Conservation (phyloP, 2,329 filamentous ascomycete genomes). For the Alternaria tenuissima region DNA sequence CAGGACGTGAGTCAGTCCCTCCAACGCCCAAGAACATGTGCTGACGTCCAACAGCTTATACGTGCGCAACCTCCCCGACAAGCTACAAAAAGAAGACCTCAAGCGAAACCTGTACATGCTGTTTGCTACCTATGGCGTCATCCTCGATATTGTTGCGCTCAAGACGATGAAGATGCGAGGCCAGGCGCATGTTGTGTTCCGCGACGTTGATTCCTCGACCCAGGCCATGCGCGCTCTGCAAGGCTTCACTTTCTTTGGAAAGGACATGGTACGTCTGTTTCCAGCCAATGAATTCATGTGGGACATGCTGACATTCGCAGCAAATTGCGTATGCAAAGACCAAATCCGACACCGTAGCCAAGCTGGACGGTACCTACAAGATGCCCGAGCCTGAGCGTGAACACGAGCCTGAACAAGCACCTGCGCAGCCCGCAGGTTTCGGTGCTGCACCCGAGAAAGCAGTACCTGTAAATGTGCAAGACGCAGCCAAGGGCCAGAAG, state of each 20-base stretch:
- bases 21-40: constrained; percentile 8
- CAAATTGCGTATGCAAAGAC: constrained; percentile 90
- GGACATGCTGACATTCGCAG: constrained; percentile 56
- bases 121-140: constrained; percentile 91
- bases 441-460: constrained; percentile 41
- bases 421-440: constrained; percentile 56
- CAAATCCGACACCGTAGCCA: constrained; percentile 86
- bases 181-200: constrained; percentile 91
- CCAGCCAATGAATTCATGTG: background rate
- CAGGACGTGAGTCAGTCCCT: constrained; percentile 41
- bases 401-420: constrained; percentile 28
- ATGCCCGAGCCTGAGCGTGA: constrained; percentile 61
- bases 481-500: constrained; percentile 68
- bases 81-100: constrained; percentile 88
- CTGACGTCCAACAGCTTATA: constrained; percentile 71
- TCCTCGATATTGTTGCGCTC: constrained; percentile 89
- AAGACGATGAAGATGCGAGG: constrained; percentile 94
- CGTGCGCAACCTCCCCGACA: constrained; percentile 85
- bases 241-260: constrained; percentile 84
- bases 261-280: constrained; percentile 73
- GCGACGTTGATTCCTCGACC: constrained; percentile 88
- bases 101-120: constrained; percentile 89
- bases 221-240: constrained; percentile 92
- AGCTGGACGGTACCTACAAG: constrained; percentile 89
- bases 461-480: constrained; percentile 46